phyloP scores from a whole-genome alignment of 2,329 filamentous ascomycete genomes.

The Amesomyces nigricolor region DNA sequence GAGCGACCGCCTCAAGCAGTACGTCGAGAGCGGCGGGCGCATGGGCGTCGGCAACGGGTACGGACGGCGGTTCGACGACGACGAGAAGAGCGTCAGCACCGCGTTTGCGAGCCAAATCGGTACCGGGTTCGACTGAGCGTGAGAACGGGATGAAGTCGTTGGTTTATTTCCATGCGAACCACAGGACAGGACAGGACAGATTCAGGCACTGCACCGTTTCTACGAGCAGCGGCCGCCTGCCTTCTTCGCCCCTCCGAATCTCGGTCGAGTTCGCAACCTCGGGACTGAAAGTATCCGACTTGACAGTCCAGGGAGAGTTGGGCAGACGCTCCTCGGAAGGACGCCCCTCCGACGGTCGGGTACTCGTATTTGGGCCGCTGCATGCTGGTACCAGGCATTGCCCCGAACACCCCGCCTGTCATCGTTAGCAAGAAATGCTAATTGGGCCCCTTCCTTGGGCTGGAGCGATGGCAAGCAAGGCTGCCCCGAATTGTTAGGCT shows the following conservation, averaged over 20 bases:
- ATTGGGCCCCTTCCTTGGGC: slow-evolving; percentile 5
- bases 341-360: background rate
- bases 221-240: slow-evolving; percentile 5
- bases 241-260: slow-evolving; percentile 6
- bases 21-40: slow-evolving; percentile 79
- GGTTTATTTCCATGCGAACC: slow-evolving; percentile 17
- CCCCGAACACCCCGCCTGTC: slow-evolving; percentile 1
- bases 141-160: slow-evolving; percentile 1
- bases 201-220: slow-evolving; percentile 1
- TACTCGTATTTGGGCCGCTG: background rate
- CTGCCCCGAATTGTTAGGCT: slow-evolving; percentile 18
- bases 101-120: slow-evolving; percentile 93
- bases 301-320: background rate
- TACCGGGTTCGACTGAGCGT: slow-evolving; percentile 45
- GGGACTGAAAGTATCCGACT: slow-evolving; percentile 1
- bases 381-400: slow-evolving; percentile 2
- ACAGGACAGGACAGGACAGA: slow-evolving; percentile 16
- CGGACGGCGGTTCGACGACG: slow-evolving; percentile 74
- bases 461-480: slow-evolving; percentile 8
- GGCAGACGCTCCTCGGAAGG: slow-evolving; percentile 6
- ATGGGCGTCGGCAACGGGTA: slow-evolving; percentile 62
- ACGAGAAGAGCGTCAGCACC: slow-evolving; percentile 92
- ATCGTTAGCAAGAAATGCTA: slow-evolving; percentile 7
- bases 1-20: slow-evolving; percentile 87
- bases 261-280: slow-evolving; percentile 14